Percentiles rank a stretch among this genome's conserved stretches.
Conservation (phyloP, 2,329 filamentous ascomycete species). For the Beauveria bassiana region DNA sequence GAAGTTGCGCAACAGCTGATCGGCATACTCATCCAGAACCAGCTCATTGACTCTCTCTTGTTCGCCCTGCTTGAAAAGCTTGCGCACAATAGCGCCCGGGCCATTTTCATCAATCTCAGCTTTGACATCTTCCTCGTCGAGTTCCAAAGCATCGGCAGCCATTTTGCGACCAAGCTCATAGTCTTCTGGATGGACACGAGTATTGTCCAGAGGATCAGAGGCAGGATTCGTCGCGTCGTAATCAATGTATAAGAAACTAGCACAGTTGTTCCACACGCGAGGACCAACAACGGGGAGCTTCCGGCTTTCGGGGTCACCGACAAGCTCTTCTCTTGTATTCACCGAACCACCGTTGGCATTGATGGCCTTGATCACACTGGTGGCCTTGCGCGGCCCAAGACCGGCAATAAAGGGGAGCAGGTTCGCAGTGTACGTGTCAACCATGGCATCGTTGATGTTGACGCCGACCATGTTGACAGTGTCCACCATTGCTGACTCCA, state of each 20-base stretch:
- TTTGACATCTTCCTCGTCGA: constrained; percentile 97
- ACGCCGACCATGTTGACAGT: constrained; percentile 97
- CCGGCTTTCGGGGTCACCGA: constrained; percentile 77
- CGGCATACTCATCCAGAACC: constrained; percentile 92
- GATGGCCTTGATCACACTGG: constrained; percentile 66
- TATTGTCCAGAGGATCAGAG: constrained; percentile 92
- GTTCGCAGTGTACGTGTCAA: constrained; percentile 73
- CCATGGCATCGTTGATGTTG: constrained; percentile 86
- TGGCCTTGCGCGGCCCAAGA: constrained; percentile 85
- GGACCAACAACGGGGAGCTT: constrained; percentile 75
- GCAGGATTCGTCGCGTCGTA: constrained; percentile 76
- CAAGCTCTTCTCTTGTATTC: constrained; percentile 74
- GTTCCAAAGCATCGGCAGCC: constrained; percentile 90
- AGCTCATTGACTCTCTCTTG: constrained; percentile 95
- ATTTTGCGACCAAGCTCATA: constrained; percentile 98
- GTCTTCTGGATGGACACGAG: constrained; percentile 94
- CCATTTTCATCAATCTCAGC: constrained; percentile 88
- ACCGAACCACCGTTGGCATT: constrained; percentile 85
- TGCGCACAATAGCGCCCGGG: constrained; percentile 81
- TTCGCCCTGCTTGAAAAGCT: constrained; percentile 88
- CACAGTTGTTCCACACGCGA: constrained; percentile 92
- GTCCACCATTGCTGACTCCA: constrained; percentile 96
- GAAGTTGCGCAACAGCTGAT: constrained; percentile 88
- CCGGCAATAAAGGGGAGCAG: constrained; percentile 87
- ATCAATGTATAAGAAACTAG: constrained; percentile 86